Base-by-base conservation (phyloP, 495 filamentous ascomycete species). In the Pyrenopolyporus hunteri region DNA sequence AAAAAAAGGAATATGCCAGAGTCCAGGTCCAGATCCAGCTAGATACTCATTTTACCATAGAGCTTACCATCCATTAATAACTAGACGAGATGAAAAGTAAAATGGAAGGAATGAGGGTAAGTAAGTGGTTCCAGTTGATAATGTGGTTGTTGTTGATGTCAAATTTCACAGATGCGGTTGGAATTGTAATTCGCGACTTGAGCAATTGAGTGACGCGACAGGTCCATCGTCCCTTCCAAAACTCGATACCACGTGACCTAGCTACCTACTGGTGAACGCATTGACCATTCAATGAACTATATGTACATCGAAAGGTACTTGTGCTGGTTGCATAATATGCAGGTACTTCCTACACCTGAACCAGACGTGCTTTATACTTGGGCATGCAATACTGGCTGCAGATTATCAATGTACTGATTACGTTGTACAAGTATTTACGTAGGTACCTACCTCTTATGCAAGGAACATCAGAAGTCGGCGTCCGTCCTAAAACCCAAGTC, bases 161-260 rank as follows among this genome's bases (percentile, higher is more conserved):
- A 19, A 20, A 55, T 36, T 7, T 20, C 19, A 26, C 36, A 8
- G 6, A 29, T 45, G 40, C n/a, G n/a, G n/a, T n/a, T 42, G 43
- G 45, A 57, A 35, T 53, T 44, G 13, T n/a, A 6, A 56, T 37
- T 56, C 59, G 59, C 59, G 59, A 63, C 45, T 57, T 29, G 37
- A 23, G 31, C 4, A 17, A 50, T 17, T 20, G 28, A 49, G 25
- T 32, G 43, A 59, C 67, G 67, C 67, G 67, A 67, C 59, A 54
- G 25, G 20, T 31, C 26, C 10, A 37, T 13, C 2, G 33, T 5
- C 36, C 26, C 45, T 51, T 17, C 39, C 19, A 50, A 36, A 59
- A 22, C 49, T 53, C 64, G 67, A 59, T 19, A 13, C 44, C 67
- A 70, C 67, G 64, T 70, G 67, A 55, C 28, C n/a, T 10, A n/a